Conservation (phyloP, 352 stramenopile genomes). For the Phytophthora cactorum region DNA sequence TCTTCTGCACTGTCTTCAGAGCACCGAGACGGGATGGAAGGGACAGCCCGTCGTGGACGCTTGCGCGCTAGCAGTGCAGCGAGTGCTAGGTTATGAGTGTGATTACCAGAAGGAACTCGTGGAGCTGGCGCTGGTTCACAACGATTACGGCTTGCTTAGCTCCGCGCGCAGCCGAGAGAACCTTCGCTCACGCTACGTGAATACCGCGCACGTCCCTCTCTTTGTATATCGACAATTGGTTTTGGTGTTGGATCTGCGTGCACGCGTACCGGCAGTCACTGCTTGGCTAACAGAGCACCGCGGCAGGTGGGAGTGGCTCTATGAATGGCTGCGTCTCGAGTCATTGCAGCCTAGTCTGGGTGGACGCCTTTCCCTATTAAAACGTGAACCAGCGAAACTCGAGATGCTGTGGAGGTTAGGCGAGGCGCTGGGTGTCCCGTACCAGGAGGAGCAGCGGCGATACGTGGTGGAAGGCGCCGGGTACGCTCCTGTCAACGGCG, state of each 20-base stretch:
- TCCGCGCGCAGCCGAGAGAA: constrained; percentile 73
- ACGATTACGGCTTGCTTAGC: constrained; percentile 73
- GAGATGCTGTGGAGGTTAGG: constrained; percentile 74
- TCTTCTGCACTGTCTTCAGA: constrained; percentile 81
- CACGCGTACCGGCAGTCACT: constrained; percentile 61
- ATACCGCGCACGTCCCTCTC: constrained; percentile 71
- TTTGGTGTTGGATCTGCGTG: constrained; percentile 71
- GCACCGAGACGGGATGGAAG: constrained; percentile 88
- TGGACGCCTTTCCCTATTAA: constrained; percentile 65
- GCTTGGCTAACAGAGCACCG: constrained; percentile 63
- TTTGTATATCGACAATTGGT: constrained; percentile 86
- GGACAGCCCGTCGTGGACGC: constrained; percentile 83
- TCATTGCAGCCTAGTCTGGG: constrained; percentile 82
- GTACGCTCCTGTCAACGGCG: constrained; percentile 92
- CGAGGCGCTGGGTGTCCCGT: constrained; percentile 65
- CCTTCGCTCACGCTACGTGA: constrained; percentile 66
- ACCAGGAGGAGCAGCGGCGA: constrained; percentile 74
- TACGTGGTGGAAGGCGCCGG: constrained; percentile 93
- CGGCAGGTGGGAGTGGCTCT: constrained; percentile 81
- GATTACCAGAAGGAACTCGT: constrained; percentile 71
- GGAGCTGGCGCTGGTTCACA: constrained; percentile 67
- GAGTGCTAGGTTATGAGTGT: constrained; percentile 65
- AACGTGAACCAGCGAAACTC: constrained; percentile 75
- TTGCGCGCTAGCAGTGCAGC: constrained; percentile 67
- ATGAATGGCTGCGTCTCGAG: constrained; percentile 89